Evolutionary conservation across 306 rosid genomes (phyloP), one percentile per base, ranked within the genome.

Genomic region (Leucaena leucocephala): DNA sequence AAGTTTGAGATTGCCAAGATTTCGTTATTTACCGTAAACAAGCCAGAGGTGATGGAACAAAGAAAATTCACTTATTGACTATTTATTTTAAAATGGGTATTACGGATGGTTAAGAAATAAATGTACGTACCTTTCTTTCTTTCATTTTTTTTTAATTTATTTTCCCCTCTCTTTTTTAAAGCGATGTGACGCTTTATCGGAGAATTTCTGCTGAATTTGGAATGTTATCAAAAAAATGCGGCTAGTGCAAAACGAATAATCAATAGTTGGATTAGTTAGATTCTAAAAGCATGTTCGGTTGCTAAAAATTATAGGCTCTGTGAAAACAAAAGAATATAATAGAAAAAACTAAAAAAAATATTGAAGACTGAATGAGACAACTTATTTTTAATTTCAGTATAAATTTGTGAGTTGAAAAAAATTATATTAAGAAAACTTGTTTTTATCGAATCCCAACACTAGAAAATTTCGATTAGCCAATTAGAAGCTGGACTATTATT

Each of bases 101-200:
- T 64, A 27, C 69, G 35, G 3, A 76, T 59, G 70, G 46, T 67
- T 59, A 61, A 80, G 58, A 78, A 71, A 72, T 54, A 85, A 76
- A 79, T 68, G 45, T 40, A 63, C 35, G 76, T 74, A 76, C 65
- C 38, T 59, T 59, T 7, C 81, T 44, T 72, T 49, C 61, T 19
- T 57, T 57, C 7, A 27, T 27, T 27, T 27, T 19, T 55, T 54
- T 19, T 7, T 55, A 17, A n/a, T 7, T n/a, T 7, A 55, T n/a
- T 19, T 3, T 13, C 13, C 15, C 4, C 1, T 59, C 80, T 63
- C 71, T 77, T 75, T 44, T 4, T 4, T 15, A 54, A 14, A 7
- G 79, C 68, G 82, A 88, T 42, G 71, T 75, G 86, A 88, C 84
- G 57, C 54, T 82, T 83, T 82, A 55, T 68, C 4, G 78, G 78